phyloP scores from a whole-genome alignment of 129 eudicot genomes.

The Heracleum sosnowskyi region DNA sequence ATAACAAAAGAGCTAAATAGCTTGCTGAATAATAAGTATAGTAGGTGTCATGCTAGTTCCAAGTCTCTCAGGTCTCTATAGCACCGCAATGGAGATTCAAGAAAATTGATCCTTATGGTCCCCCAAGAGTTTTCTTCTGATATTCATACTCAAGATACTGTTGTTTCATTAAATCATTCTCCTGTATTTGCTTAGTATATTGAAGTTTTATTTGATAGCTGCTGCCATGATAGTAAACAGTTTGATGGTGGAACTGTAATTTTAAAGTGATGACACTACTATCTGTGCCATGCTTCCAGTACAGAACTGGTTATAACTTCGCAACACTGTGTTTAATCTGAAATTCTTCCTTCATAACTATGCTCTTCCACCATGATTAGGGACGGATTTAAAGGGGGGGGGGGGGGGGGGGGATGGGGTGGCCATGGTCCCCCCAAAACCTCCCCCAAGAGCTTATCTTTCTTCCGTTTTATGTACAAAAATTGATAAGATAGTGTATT shows the following conservation, averaged over 20 bases:
- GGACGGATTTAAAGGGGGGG: too few relatives aligned
- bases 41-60: slow-evolving; percentile 26
- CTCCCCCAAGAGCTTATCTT: too few relatives aligned
- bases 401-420: too few relatives aligned
- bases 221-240: neutral
- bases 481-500: too few relatives aligned
- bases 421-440: too few relatives aligned
- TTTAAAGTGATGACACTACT: slow-evolving; percentile 11
- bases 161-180: neutral
- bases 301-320: slow-evolving; percentile 1
- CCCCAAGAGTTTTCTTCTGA: neutral
- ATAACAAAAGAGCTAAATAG: slow-evolving; percentile 21
- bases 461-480: too few relatives aligned
- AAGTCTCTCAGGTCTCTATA: slow-evolving; percentile 18
- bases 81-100: neutral
- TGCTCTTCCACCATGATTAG: slow-evolving; percentile 4
- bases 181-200: neutral
- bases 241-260: slow-evolving; percentile 1
- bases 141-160: neutral
- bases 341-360: neutral
- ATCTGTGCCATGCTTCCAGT: neutral
- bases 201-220: slow-evolving; percentile 1
- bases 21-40: slow-evolving; percentile 8
- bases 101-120: neutral
- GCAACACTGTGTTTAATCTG: neutral